Conservation (phyloP, 805 yeast species). For the Vanderwaltozyma verrucispora region DNA sequence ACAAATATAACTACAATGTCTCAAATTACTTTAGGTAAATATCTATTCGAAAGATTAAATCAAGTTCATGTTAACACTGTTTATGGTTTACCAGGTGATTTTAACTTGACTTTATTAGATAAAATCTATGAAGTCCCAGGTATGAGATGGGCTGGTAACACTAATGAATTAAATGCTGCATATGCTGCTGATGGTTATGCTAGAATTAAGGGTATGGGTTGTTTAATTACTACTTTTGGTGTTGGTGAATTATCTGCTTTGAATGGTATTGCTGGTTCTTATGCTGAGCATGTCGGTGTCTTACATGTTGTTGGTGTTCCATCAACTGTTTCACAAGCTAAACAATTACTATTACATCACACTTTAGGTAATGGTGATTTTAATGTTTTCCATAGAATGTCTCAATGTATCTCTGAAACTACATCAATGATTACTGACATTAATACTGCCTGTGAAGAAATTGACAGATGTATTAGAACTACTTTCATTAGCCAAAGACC, state of each 20-base stretch:
- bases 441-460: conserved; percentile 38
- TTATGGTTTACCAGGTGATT: conserved; percentile 78
- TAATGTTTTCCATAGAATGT: conserved; percentile 72
- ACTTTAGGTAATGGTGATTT: conserved; percentile 36
- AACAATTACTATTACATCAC: conserved; percentile 39
- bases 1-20: not conserved
- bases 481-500: conserved; percentile 58
- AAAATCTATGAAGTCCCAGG: conserved; percentile 36
- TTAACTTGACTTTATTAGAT: conserved; percentile 58
- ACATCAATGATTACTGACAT: conserved; percentile 40
- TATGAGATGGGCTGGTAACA: conserved; percentile 67
- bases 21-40: conserved; percentile 37
- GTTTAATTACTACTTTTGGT: conserved; percentile 59
- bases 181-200: conserved; percentile 89
- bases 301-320: conserved; percentile 69
- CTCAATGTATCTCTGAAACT: conserved; percentile 47
- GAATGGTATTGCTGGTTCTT: conserved; percentile 75
- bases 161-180: conserved; percentile 85
- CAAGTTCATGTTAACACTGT: conserved; percentile 48
- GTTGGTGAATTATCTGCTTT: conserved; percentile 84
- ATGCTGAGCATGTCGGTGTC: conserved; percentile 70
- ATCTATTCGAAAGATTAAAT: conserved; percentile 46
- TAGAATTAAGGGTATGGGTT: conserved; percentile 55
- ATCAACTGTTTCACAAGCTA: conserved; percentile 3
- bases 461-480: conserved; percentile 54